Base-by-base conservation (phyloP, 2,329 filamentous ascomycete species). In the Metarhizium sp. region DNA sequence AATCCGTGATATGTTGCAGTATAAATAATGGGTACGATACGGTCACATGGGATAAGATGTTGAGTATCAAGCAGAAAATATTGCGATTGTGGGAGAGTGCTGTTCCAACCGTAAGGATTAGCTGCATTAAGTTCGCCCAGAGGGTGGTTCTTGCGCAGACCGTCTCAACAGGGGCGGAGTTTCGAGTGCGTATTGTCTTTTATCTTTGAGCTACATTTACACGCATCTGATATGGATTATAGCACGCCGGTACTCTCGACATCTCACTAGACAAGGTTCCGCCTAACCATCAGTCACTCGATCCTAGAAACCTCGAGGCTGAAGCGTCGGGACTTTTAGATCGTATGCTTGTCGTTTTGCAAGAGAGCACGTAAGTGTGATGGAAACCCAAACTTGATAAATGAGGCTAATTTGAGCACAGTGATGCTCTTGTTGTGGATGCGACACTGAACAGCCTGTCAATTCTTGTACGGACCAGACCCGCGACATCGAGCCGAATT, bases 91-190 rank as follows among this genome's bases (percentile, higher is more conserved):
- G 95, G 92, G 92, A 96, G 63, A 81, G 78, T 47, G 86, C 89
- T 18, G 75, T 82, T 14, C 79, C 86, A 13, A 87, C 90, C 2
- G 82, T 97, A 59, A 86, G 86, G 64, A 86, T 97, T 69, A 95
- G 91, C 77, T 97, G 94, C 75, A 87, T 97, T 78, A 99, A 99
- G 72, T 99, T 99, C 70, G 87, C 90, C 42, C 92, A 99, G 74
- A 85, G 90, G 60, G 90, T 97, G 48, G 88, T 99, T 48, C 81
- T 96, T 61, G 89, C 91, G 18, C 92, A 99, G 71, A 96, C 90
- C 11, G 85, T 86, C n/a, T 90, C 90, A 50, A 75, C 86, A 57
- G 88, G 89, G 62, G 78, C 84, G 55, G 92, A 97, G 67, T 87
- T 88, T 62, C 85, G 90, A 75, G 90, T 96, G 81, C 70, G 82